Conservation (phyloP, 352 stramenopile species). For the Phytophthora constricta region DNA sequence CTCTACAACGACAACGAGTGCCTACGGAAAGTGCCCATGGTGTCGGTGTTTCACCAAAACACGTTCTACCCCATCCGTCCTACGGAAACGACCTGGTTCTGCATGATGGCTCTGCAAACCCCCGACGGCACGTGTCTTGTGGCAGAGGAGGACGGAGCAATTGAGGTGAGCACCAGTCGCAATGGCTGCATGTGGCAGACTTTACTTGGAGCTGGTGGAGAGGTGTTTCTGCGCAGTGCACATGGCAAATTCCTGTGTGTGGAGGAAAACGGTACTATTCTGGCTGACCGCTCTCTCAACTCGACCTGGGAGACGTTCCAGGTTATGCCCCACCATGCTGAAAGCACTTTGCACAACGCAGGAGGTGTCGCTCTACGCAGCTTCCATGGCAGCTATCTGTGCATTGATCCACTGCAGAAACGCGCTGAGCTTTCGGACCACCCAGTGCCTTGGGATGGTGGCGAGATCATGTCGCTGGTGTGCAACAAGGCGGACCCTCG, state of each 20-base stretch:
- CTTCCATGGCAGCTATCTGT: constrained; percentile 83
- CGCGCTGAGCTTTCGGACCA: constrained; percentile 34
- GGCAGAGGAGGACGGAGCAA: constrained; percentile 66
- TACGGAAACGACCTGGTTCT: constrained; percentile 71
- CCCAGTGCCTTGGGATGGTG: constrained; percentile 75
- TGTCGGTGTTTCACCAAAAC: constrained; percentile 48
- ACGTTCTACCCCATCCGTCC: constrained; percentile 57
- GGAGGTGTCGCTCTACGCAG: constrained; percentile 73
- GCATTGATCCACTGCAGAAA: constrained; percentile 57
- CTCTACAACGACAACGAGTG: constrained; percentile 88
- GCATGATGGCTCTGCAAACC: constrained; percentile 74
- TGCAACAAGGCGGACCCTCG: constrained; percentile 66
- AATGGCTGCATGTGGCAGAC: constrained; percentile 78
- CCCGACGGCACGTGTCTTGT: constrained; percentile 73
- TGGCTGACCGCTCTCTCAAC: constrained; percentile 73
- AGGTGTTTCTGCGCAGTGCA: constrained; percentile 76
- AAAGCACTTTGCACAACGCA: constrained; percentile 12
- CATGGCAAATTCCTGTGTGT: constrained; percentile 89
- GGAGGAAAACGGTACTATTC: constrained; percentile 72
- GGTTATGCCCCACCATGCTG: constrained; percentile 62
- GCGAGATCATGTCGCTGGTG: constrained; percentile 75
- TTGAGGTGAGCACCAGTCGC: constrained; percentile 46
- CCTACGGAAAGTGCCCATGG: constrained; percentile 87
- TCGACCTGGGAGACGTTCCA: constrained; percentile 91
- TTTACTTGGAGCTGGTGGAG: constrained; percentile 54